These are phyloP conservation scores for Akanthomyces lecanii DNA, from an alignment of 2,329 filamentous ascomycete species.

Conservation along the genomic window DNA sequence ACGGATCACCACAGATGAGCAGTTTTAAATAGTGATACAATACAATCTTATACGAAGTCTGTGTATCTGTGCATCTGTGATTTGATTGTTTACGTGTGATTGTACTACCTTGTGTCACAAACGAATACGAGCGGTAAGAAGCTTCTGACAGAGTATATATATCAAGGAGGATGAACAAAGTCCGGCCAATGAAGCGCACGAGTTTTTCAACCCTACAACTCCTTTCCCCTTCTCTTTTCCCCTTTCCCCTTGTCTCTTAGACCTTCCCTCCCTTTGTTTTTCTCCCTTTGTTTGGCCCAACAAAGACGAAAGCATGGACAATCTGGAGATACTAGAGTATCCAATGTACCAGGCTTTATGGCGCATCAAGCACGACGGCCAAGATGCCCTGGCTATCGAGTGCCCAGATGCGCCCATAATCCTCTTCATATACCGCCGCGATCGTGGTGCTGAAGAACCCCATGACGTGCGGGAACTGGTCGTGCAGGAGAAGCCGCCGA, in stretches of 20 bases:
- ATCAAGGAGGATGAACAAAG: not conserved
- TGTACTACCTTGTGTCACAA: slow-evolving; percentile 5
- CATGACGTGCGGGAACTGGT: not conserved
- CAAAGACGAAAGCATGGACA: not conserved
- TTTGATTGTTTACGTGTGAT: not conserved
- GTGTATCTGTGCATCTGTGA: not conserved
- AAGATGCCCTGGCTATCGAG: not conserved
- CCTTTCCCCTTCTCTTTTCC: too few species aligned
- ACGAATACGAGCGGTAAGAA: not conserved
- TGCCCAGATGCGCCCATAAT: not conserved
- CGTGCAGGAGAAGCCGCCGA: not conserved
- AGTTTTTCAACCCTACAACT: too few species aligned
- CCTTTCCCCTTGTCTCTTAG: too few species aligned
- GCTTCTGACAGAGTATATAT: not conserved
- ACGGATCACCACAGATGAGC: too few species aligned
- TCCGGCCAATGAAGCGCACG: too few species aligned
- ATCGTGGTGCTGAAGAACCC: not conserved
- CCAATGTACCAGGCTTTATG: slow-evolving; percentile 10
- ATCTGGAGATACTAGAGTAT: not conserved
- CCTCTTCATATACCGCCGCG: not conserved
- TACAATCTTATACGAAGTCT: not conserved
- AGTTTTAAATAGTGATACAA: too few species aligned
- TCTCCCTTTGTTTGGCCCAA: too few species aligned
- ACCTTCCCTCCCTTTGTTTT: too few species aligned
- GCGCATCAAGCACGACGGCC: slow-evolving; percentile 3